Percentiles rank a stretch among this genome's conserved stretches.
Evolutionary conservation across 2,329 filamentous ascomycete genomes (phyloP).

Genomic region (Trichoderma harzianum): DNA sequence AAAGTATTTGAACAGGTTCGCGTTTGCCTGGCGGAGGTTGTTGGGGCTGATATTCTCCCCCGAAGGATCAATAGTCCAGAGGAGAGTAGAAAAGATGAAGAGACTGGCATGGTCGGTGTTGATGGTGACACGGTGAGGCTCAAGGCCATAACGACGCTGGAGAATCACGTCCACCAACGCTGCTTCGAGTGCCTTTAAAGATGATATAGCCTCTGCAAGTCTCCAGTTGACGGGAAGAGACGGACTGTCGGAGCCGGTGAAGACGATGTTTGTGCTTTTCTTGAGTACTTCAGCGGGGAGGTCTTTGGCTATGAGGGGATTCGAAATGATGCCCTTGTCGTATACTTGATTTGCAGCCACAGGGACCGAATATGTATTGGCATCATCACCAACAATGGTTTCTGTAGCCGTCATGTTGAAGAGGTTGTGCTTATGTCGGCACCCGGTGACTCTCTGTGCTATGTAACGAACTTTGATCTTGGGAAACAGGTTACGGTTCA

Average conservation of each 20-base stretch:
- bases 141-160: constrained; percentile 42
- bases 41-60: not conserved
- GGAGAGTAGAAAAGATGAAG: constrained; percentile 14
- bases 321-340: not conserved
- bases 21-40: not conserved
- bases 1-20: not conserved
- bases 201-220: constrained; percentile 51
- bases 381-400: not conserved
- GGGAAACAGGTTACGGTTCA: not conserved
- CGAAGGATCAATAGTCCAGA: constrained; percentile 14
- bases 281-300: not conserved
- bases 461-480: not conserved
- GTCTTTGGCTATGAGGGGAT: constrained; percentile 9
- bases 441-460: not conserved
- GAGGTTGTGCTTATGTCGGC: not conserved
- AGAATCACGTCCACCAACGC: constrained; percentile 43
- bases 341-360: constrained; percentile 1
- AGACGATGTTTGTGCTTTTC: not conserved
- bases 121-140: constrained; percentile 40
- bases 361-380: not conserved
- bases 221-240: constrained; percentile 53
- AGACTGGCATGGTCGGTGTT: constrained; percentile 36
- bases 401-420: not conserved
- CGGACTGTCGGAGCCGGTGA: constrained; percentile 18
- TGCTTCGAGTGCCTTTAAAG: constrained; percentile 48